These are phyloP conservation scores for Tetrapisispora arboricola DNA, from an alignment of 805 yeast species.

Conservation along the genomic window DNA sequence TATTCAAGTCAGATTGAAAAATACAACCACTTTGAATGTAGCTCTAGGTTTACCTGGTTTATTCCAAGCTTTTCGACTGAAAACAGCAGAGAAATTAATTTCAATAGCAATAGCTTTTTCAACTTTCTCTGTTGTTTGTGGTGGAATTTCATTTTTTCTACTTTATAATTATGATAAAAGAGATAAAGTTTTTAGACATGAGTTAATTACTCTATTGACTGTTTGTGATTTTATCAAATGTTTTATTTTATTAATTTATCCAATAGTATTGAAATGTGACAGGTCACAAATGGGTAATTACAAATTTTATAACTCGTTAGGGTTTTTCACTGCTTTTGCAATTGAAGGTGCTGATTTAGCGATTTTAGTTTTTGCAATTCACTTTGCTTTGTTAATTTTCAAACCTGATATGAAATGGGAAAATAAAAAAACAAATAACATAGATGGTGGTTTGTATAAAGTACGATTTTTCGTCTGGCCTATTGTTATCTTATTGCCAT, in stretches of 20 bases:
- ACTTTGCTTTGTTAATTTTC: slow-evolving; percentile 66
- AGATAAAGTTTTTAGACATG: slow-evolving; percentile 56
- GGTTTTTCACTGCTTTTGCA: slow-evolving; percentile 71
- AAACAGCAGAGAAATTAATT: slow-evolving; percentile 22
- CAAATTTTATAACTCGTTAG: slow-evolving; percentile 53
- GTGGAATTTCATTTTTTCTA: slow-evolving; percentile 51
- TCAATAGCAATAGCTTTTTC: slow-evolving; percentile 41
- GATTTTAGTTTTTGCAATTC: slow-evolving; percentile 72
- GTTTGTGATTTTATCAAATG: slow-evolving; percentile 70
- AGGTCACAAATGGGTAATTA: slow-evolving; percentile 10
- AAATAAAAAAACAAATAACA: slow-evolving; percentile 29
- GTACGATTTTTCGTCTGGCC: slow-evolving; percentile 50
- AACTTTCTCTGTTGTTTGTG: slow-evolving; percentile 39
- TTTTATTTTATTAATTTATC: slow-evolving; percentile 54
- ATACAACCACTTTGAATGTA: slow-evolving; percentile 26
- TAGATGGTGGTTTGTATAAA: slow-evolving; percentile 67
- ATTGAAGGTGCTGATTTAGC: slow-evolving; percentile 84
- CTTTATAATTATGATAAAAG: slow-evolving; percentile 55
- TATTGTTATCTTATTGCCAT: slow-evolving; percentile 49
- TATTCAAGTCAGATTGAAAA: neutral
- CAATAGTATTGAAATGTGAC: slow-evolving; percentile 42
- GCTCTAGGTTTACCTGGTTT: slow-evolving; percentile 28
- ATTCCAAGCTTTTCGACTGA: slow-evolving; percentile 19
- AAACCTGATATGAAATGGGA: slow-evolving; percentile 42
- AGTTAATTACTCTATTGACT: slow-evolving; percentile 56